Percentiles rank a stretch among this genome's conserved stretches.
Evolutionary conservation across 2,329 filamentous ascomycete genomes (phyloP).

Genomic region (Bipolaris bicolor): DNA sequence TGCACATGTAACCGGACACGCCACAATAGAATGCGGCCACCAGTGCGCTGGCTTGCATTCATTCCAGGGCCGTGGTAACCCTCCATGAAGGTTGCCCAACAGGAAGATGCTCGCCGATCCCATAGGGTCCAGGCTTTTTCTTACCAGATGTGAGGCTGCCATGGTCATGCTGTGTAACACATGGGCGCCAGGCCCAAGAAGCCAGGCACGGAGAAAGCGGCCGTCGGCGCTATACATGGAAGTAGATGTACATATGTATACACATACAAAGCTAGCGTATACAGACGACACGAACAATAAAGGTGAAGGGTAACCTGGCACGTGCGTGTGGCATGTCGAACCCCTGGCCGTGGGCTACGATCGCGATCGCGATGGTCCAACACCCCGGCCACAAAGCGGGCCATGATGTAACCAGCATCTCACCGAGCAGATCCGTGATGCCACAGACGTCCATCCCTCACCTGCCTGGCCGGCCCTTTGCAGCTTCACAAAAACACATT

Average conservation of each 20-base stretch:
- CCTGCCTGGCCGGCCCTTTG: constrained; percentile 27
- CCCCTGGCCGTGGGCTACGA: neutral
- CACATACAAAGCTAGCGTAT: too few relatives aligned
- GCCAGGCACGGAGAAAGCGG: too few relatives aligned
- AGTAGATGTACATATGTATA: too few relatives aligned
- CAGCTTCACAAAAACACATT: constrained; percentile 36
- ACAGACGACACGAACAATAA: too few relatives aligned
- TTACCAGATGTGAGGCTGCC: neutral
- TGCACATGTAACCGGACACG: constrained; percentile 14
- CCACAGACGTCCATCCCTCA: constrained; percentile 11
- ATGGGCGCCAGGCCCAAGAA: too few relatives aligned
- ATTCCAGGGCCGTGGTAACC: constrained; percentile 19
- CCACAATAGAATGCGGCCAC: constrained; percentile 7
- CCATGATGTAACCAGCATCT: constrained; percentile 33
- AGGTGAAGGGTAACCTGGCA: too few relatives aligned
- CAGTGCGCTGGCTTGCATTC: constrained; percentile 19
- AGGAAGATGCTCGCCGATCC: constrained; percentile 34
- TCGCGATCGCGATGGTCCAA: constrained; percentile 8
- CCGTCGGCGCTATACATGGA: too few relatives aligned
- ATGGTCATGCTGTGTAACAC: neutral
- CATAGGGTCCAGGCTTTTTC: neutral
- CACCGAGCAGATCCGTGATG: constrained; percentile 37
- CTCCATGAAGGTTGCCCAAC: constrained; percentile 11
- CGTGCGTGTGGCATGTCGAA: neutral
- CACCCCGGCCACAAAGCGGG: constrained; percentile 13